phyloP scores from a whole-genome alignment of 2,329 filamentous ascomycete genomes.

The Amphichorda felina region DNA sequence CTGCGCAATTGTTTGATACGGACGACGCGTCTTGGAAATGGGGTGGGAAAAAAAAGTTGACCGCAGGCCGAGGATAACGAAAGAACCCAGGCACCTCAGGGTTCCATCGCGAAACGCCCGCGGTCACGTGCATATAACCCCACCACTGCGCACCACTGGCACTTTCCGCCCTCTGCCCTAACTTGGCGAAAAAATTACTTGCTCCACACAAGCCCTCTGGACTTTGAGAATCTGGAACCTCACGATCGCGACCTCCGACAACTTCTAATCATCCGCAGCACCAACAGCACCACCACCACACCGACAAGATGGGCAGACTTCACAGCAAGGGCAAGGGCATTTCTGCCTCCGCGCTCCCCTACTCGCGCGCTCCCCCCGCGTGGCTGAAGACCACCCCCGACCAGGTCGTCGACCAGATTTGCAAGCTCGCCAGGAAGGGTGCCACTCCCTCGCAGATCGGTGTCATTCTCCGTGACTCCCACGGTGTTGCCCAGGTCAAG shows the following conservation, averaged over 20 bases:
- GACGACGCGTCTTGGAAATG: neutral
- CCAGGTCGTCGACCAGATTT: conserved; percentile 98
- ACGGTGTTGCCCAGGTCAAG: conserved; percentile 97
- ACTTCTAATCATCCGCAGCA: conserved; percentile 4
- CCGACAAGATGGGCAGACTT: conserved; percentile 82
- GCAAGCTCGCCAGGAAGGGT: conserved; percentile 98
- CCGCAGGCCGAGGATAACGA: no score
- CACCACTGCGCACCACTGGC: conserved; percentile 1
- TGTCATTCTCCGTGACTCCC: conserved; percentile 95
- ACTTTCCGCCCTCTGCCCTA: conserved; percentile 25
- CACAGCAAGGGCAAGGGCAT: conserved; percentile 99
- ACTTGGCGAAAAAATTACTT: conserved; percentile 31
- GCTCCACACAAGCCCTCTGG: conserved; percentile 23
- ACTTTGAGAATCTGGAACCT: conserved; percentile 10
- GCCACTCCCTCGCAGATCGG: conserved; percentile 97
- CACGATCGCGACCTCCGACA: conserved; percentile 8
- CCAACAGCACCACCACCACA: conserved; percentile 17
- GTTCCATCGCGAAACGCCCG: neutral
- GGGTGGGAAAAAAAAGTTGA: neutral
- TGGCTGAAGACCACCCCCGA: conserved; percentile 99
- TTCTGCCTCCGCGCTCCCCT: conserved; percentile 87
- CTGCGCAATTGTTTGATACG: neutral
- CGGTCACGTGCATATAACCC: conserved; percentile 1
- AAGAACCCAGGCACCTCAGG: no score
- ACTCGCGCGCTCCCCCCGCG: conserved; percentile 82